Conservation (phyloP, 2,329 filamentous ascomycete genomes). For the Xylariomycetidae sp. region DNA sequence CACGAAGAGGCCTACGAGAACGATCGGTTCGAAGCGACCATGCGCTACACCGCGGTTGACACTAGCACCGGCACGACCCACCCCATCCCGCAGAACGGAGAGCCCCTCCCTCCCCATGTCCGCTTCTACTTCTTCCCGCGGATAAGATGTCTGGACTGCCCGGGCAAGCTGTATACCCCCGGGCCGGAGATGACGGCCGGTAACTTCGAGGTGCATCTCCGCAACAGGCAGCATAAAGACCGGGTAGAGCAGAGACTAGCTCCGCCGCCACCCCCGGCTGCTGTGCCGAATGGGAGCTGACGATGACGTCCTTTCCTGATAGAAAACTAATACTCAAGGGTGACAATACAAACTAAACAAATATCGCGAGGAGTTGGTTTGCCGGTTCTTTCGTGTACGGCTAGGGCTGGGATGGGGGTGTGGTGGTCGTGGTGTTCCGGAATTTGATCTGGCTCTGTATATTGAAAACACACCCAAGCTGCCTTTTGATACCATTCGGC, state of each 20-base stretch:
- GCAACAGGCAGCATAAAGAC: conserved; percentile 75
- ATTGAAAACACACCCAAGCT: too few relatives aligned
- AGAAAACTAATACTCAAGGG: too few relatives aligned
- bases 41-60: conserved; percentile 85
- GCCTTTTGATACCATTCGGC: too few relatives aligned
- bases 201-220: conserved; percentile 90
- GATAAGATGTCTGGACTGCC: conserved; percentile 88
- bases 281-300: too few relatives aligned
- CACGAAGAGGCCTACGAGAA: conserved; percentile 62
- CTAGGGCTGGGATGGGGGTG: too few relatives aligned
- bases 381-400: too few relatives aligned
- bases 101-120: conserved; percentile 56
- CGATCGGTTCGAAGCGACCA: conserved; percentile 82
- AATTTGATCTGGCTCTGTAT: too few relatives aligned
- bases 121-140: conserved; percentile 82
- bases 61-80: conserved; percentile 63
- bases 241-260: conserved; percentile 49
- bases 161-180: conserved; percentile 89
- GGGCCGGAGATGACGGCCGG: conserved; percentile 78
- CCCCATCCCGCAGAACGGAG: conserved; percentile 41
- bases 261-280: background rate
- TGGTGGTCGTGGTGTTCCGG: too few relatives aligned
- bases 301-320: too few relatives aligned
- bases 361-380: too few relatives aligned
- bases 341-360: too few relatives aligned